Base-by-base conservation (phyloP, 345 rosid genomes). In the Clarkia xantiana region DNA sequence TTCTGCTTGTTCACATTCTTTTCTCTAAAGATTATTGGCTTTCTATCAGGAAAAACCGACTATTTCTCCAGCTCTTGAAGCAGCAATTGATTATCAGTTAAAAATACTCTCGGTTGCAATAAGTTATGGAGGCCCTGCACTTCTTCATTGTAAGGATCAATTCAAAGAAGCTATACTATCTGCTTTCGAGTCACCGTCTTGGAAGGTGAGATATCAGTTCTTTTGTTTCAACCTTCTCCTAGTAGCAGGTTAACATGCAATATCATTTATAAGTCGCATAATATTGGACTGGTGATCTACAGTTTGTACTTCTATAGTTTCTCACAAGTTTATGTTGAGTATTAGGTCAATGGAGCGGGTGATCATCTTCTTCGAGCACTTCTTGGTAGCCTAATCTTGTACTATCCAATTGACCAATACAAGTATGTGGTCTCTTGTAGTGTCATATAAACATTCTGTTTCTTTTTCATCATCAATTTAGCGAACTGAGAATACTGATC, bases 51-150 rank as follows among this genome's bases (percentile, higher is more conserved):
- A 69, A 59, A 86, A 83, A 67, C 84, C 77, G 13, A 61, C 85
- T 40, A 59, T 91, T 51, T 91, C 98, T 62, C 98, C 94, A 36
- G 98, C 96, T 20, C 94, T 91, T 70, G 96, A 91, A 74, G 67
- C 85, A 38, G 74, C 94, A 54, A 81, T 91, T 63, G 96, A 83
- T 78, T 91, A 81, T 71, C 98, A 91, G 53, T 71, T 91, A 62
- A 84, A 86, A 72, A 67, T 86, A 42, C 62, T 91, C 56, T 91
- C 98, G 42, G 85, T 86, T 60, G 77, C 96, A 53, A 81, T 91
- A 70, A 83, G 67, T 58, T 86, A 79, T 65, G 98, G 80, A 57
- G 98, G 98, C 47, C 71, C 84, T 54, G 69, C 94, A 18, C 85
- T 91, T 71, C 89, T 91, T 56, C 72, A 48, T 49, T 79, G 67